Base-by-base conservation (phyloP, 495 filamentous ascomycete genomes). In the Neurospora sp. region DNA sequence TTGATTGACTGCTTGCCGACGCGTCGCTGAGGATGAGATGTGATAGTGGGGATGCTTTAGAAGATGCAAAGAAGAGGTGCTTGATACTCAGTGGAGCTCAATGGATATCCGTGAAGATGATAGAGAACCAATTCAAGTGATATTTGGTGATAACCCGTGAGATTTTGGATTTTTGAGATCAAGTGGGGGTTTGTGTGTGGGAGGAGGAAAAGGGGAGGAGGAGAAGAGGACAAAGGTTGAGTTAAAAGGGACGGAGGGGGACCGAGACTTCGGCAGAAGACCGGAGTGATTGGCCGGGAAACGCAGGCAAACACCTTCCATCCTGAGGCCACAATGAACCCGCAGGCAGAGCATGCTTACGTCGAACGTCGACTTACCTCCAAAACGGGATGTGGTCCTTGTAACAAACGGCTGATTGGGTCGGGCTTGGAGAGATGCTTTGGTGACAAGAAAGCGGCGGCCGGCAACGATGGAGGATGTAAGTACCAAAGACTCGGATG, bases 401-500 rank as follows among this genome's bases (percentile, higher is more conserved):
- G 53, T 65, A 65, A 65, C 53, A 65, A 65, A 65, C 53, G 53
- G 71, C 20, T 70, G 68, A 20, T 70, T 45, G 12, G 35, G 10
- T 22, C 70, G 42, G 37, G 53, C 53, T 69, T 53, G 44, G 61
- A 72, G 68, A 73, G 72, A 74, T 75, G 75, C 27, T 74, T 71
- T 44, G 73, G 73, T 40, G 53, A 73, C 75, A 76, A 78, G 78
- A 78, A 76, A 76, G 70, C 68, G 70, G 71, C 53, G 69, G 68
- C 74, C 53, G 73, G 73, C 73, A 73, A 71, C 71, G 71, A 71
- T 45, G 74, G 78, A 74, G 72, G 73, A 80, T 82, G 80, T 80
- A 81, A 80, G 77, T 81, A 82, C 83, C 83, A 85, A 81, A 84
- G 83, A 85, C 80, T 81, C 80, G 79, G 81, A 81, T 79, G 81